Conservation (phyloP, 1,284 basidiomycete genomes). For the Afroboletus lepidellus region DNA sequence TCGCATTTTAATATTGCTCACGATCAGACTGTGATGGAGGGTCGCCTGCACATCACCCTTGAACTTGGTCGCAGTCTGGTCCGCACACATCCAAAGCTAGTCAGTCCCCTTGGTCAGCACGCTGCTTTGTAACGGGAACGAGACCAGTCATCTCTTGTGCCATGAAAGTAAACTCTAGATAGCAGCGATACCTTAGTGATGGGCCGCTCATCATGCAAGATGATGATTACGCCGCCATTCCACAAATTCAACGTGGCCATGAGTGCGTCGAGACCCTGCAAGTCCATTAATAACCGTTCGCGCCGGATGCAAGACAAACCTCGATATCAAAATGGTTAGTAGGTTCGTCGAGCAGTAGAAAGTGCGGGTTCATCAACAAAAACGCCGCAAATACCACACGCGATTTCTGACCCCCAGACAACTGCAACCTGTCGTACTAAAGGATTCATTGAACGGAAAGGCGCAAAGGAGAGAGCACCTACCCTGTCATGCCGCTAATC, state of each 20-base stretch:
- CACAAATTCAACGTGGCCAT: constrained; percentile 85
- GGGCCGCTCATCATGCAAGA: constrained; percentile 93
- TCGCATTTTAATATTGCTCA: constrained; percentile 72
- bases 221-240: constrained; percentile 96
- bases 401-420: constrained; percentile 97
- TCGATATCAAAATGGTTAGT: constrained; percentile 98
- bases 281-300: background rate
- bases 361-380: constrained; percentile 84
- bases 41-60: constrained; percentile 85
- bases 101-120: background rate
- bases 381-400: constrained; percentile 95
- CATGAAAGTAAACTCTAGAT: no score
- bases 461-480: background rate
- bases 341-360: constrained; percentile 91
- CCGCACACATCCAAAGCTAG: constrained; percentile 89
- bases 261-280: constrained; percentile 86
- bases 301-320: constrained; percentile 36
- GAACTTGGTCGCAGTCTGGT: constrained; percentile 83
- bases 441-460: background rate
- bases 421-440: constrained; percentile 54
- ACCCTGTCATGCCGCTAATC: constrained; percentile 95
- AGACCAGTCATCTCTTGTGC: constrained; percentile 59
- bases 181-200: no score
- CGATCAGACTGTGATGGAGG: constrained; percentile 63
- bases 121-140: background rate